Evolutionary conservation across 2,329 filamentous ascomycete species (phyloP).

Genomic region (Pestalotiopsis fici): DNA sequence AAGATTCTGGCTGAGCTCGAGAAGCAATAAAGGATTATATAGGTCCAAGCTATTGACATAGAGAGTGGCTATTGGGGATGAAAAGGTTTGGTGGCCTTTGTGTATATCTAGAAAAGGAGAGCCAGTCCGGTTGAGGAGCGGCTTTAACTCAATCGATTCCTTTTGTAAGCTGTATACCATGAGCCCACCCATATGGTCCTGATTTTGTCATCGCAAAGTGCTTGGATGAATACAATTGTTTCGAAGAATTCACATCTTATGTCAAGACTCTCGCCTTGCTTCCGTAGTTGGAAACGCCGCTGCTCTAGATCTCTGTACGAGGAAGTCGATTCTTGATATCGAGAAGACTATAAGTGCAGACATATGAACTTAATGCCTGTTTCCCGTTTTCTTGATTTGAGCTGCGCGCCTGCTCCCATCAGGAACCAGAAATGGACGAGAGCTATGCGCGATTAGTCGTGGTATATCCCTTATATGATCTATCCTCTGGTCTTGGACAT

Average conservation of each 20-base stretch:
- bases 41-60: slow-evolving; percentile 26
- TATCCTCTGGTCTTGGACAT: no score
- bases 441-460: no score
- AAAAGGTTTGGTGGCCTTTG: slow-evolving; percentile 39
- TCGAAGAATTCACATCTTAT: not conserved
- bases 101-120: slow-evolving; percentile 61
- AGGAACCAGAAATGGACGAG: no score
- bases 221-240: not conserved
- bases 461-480: no score
- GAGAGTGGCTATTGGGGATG: slow-evolving; percentile 27
- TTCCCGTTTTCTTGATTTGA: no score
- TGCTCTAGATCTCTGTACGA: no score
- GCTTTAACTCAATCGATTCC: slow-evolving; percentile 58
- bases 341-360: no score
- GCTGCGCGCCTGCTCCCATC: no score
- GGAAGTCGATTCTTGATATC: no score
- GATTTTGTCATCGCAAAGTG: not conserved
- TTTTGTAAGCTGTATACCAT: slow-evolving; percentile 65
- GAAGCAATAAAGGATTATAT: slow-evolving; percentile 46
- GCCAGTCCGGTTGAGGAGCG: slow-evolving; percentile 42
- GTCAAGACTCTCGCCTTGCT: not conserved
- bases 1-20: slow-evolving; percentile 98
- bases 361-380: no score
- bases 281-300: no score
- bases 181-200: slow-evolving; percentile 53